These are phyloP conservation scores for Citropsis articulata DNA, from an alignment of 345 rosid genomes.

Conservation along the genomic window DNA sequence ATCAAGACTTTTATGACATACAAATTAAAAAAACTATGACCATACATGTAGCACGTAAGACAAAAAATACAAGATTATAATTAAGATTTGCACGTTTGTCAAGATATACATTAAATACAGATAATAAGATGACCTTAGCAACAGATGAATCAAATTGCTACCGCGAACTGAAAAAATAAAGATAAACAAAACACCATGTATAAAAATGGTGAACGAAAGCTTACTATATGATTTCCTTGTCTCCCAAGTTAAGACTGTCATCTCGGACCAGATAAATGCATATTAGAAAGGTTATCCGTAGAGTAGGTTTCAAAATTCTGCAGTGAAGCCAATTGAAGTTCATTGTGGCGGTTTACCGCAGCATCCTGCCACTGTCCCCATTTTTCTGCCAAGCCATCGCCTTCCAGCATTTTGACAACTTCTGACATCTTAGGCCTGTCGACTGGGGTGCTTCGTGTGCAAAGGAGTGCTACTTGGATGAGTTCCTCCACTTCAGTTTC, in stretches of 20 bases:
- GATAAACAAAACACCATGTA: background rate
- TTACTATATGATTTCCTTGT: background rate
- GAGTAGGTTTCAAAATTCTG: constrained; percentile 31
- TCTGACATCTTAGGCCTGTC: constrained; percentile 17
- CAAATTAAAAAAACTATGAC: too few relatives aligned
- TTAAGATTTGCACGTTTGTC: too few relatives aligned
- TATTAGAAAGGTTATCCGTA: constrained; percentile 26
- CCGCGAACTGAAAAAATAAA: background rate
- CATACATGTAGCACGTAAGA: too few relatives aligned
- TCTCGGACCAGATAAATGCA: constrained; percentile 39
- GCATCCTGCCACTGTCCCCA: constrained; percentile 17
- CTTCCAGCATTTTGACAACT: constrained; percentile 21
- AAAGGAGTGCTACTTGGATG: constrained; percentile 18
- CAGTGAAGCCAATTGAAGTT: constrained; percentile 22
- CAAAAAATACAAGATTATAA: too few relatives aligned
- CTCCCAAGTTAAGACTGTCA: background rate
- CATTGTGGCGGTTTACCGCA: constrained; percentile 21
- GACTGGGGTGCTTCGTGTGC: constrained; percentile 10
- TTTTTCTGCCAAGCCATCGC: constrained; percentile 16
- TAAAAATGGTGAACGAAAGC: background rate
- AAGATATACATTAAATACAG: background rate
- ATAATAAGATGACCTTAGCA: background rate
- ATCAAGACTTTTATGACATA: too few relatives aligned
- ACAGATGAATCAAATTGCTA: too few relatives aligned
- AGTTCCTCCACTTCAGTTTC: constrained; percentile 18